Base-by-base conservation (phyloP, 129 eudicot genomes). In the Dittrichia graveolens region DNA sequence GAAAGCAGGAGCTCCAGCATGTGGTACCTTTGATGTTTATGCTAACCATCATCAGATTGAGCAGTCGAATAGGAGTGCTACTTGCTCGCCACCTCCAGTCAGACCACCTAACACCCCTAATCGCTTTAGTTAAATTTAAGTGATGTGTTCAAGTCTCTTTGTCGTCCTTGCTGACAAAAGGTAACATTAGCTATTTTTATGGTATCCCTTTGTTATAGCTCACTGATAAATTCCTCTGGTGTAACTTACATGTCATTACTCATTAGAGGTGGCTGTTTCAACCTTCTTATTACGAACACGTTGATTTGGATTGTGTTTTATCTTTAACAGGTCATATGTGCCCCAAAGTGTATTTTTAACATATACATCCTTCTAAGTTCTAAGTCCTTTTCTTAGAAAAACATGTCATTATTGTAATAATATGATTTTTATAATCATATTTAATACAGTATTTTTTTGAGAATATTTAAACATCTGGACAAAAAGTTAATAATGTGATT, bases 61-160 rank as follows among this genome's bases (percentile, higher is more conserved):
- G 76, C 82, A 67, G 63, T 75, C 83, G 10, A 82, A 78, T 60
- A 81, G 82, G 75, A 82, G 79, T 55, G 81, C 75, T 52, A 39
- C 86, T n/a, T 81, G 82, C 77, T 87, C 85, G 52, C 85, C 82
- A 11, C 76, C 88, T 40, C 87, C 87, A 67, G 78, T 83, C 63
- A 87, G 79, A 76, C 88, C 86, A 72, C 85, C 88, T 42, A 78
- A 80, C 78, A 85, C 86, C 52, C 94, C 87, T 77, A 82, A 80
- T 61, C 60, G 86, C 40, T 81, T 85, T 78, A 81, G 86, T 71
- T 88, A 79, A 61, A 65, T 42, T 42, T 61, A 57, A 79, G 65
- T 69, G 47, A 47, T 59, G 24, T 71, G 60, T 77, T 44, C 74
- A 62, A 83, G 64, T 82, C 61, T 65, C 65, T 79, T 84, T 40